Evolutionary conservation across 257 asterid species (phyloP), one percentile per base, ranked within the genome.

Genomic region (Rubia yunnanensis): DNA sequence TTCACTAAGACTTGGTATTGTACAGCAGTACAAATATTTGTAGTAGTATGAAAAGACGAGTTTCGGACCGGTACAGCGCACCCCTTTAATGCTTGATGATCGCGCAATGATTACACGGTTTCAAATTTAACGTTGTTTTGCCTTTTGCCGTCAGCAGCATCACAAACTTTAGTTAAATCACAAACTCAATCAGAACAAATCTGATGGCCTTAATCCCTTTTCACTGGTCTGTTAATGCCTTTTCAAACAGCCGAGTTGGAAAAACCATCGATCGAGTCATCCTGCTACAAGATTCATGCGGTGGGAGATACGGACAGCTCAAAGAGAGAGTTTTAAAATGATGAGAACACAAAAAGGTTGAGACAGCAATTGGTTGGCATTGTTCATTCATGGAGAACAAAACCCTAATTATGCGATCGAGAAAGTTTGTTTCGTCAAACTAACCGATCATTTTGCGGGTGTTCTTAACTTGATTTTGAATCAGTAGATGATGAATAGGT

Each of bases 371-470:
- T 60, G 68, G 68, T 46, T 46, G 13, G 17, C 52, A 32, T 0
- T 49, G 27, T 44, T 30, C 28, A 49, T 32, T 48, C 49, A 22
- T 2, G 60, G 31, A 31, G 31, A 39, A 59, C 66, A 67, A 54
- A 67, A 67, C 71, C 64, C 64, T 67, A 67, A 22, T 67, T 38
- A 55, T 67, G 11, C 71, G 23, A 26, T 67, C 64, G 39, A 67
- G 41, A 24, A 24, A 28, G 10, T 27, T 10, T 5, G 18, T 60
- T 32, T n/a, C n/a, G n/a, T n/a, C n/a, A n/a, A n/a, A n/a, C n/a
- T n/a, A n/a, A n/a, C n/a, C n/a, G n/a, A n/a, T n/a, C n/a, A 1
- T 57, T 44, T 30, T 57, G 39, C 39, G n/a, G n/a, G n/a, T n/a
- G n/a, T n/a, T n/a, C n/a, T n/a, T n/a, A n/a, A n/a, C n/a, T n/a